Base-by-base conservation (phyloP, 2,329 filamentous ascomycete genomes). In the Plectosphaerella plurivora region DNA sequence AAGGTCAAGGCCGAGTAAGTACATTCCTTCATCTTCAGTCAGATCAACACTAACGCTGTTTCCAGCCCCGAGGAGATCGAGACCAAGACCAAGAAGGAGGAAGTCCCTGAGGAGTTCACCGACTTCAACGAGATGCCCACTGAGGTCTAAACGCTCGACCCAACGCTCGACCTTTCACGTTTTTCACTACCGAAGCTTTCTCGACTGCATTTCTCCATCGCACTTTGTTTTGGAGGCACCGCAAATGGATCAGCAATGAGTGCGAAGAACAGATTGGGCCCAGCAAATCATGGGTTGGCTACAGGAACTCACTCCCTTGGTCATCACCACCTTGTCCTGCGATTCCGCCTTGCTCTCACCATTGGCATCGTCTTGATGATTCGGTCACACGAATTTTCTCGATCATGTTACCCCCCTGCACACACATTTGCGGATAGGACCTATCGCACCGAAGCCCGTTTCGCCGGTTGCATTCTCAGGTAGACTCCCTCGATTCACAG, bases 101-200 rank as follows among this genome's bases (percentile, higher is more conserved):
- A 22, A 5, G 22, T 22, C 22, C 63, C 64, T 2, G 62, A 63
- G 0, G 63, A 63, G 4, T 54, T 57, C 7, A 44, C n/a, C 41
- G 41, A 20, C 41, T 44, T 18, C 41, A 44, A 44, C 41, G 41
- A 44, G 37, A 39, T 39, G 37, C 28, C 28, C 4, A 33, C 8
- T n/a, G 37, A 41, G 11, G 41, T 44, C 41, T 44, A 44, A 44
- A 9, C 22, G 4, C 5, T 7, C 37, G 16, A 39, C 37, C 12
- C 15, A 7, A 2, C 3, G 37, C 10, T 8, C 12, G 14, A 8
- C 28, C 28, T 33, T 33, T 5, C 28, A 8, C 8, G 28, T 12
- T 12, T 10, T 33, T 9, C 28, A 33, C 7, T 8, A 12, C 28
- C 28, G 28, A 33, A 4, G 11, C 3, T 33, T 33, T 33, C 22